Base-by-base conservation (phyloP, 257 asterid species). In the Ajuga chamaepitys region DNA sequence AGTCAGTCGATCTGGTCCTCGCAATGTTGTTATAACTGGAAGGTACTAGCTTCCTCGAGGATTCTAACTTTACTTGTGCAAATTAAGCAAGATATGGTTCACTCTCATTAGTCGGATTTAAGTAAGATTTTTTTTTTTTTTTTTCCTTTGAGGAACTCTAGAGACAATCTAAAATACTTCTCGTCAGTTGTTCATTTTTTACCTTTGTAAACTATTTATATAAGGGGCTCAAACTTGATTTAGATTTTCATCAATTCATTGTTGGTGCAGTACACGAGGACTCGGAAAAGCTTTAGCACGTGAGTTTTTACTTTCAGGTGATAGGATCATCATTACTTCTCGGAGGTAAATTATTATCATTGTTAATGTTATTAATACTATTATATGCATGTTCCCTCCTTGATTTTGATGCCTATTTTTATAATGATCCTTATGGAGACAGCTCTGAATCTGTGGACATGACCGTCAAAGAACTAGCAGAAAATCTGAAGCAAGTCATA, bases 271-370 rank as follows among this genome's bases (percentile, higher is more conserved):
- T 79, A 93, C 99, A 61, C 77, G 97, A 66, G 97, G 97, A 71
- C 86, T 93, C 18, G 99, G 99, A 30, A 93, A 89, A 82, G 97
- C 99, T n/a, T 84, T 93, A 72, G 99, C 96, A 14, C 95, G 96
- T 16, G 99, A 93, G 65, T 89, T 89, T 73, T 70, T 93, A 69
- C 97, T 87, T 64, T 93, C 99, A 32, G 99, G 99, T 66, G 99
- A 93, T 74, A 89, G 95, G 63, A 90, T 93, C 3, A 78, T 89
- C 9, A 72, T 93, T 75, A 82, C 99, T 40, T 89, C 99, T 24
- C 94, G 99, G 75, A 83, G 97, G 97, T 93, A 80, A 73, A 70
- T 51, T 66, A 16, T 24, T 37, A 53, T 66, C 48, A 57, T 44
- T 13, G 6, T 26, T 7, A 7, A 4, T 30, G 37, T 30, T 30